Base-by-base conservation (phyloP, 208 protist genomes). In the Crithidia thermophila region DNA sequence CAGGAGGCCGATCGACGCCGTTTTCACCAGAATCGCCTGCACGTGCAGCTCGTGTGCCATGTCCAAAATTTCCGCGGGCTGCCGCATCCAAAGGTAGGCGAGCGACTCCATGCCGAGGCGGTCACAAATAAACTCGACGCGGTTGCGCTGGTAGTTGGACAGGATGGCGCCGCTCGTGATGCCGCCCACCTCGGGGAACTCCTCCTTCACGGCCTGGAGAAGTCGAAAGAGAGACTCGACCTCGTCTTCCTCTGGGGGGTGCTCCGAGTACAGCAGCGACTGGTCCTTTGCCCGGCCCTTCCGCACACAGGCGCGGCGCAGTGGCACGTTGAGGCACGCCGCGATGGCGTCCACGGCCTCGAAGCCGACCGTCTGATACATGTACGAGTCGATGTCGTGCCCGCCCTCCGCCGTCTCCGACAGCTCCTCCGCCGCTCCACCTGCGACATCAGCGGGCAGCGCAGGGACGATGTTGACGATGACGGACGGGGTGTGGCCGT, bases 341-440 rank as follows among this genome's bases (percentile, higher is more conserved):
- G 97, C 93, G 31, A 99, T 91, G 9, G 59, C 40, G 11, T 86
- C 76, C 45, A 99, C 87, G 0, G 87, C 89, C 47, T 96, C 90
- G 74, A 98, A 93, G 18, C 98, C 99, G 10, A 99, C 98, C 0
- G 98, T 99, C 84, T 99, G 99, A 79, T 98, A 99, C 91, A 98
- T 99, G 84, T 95, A 99, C 25, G 94, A 98, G 76, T 99, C 98
- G 25, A 99, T 75, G 72, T 99, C 98, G 30, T 90, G 58, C 25
- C 73, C 74, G 13, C 76, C 53, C n/a, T 68, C 47, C 10, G 50
- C 72, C 16, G 47, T 47, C 14, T 67, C 62, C 10, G 51, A 21
- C 21, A 31, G 27, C 0, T 52, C 51, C 6, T 1, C 18, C n/a
- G 25, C 30, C n/a, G 36, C 51, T 2, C n/a, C n/a, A n/a, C 16